Evolutionary conservation across 2,329 filamentous ascomycete species (phyloP), one percentile per base, ranked within the genome.

Genomic region (Ceratocystis colombiana): DNA sequence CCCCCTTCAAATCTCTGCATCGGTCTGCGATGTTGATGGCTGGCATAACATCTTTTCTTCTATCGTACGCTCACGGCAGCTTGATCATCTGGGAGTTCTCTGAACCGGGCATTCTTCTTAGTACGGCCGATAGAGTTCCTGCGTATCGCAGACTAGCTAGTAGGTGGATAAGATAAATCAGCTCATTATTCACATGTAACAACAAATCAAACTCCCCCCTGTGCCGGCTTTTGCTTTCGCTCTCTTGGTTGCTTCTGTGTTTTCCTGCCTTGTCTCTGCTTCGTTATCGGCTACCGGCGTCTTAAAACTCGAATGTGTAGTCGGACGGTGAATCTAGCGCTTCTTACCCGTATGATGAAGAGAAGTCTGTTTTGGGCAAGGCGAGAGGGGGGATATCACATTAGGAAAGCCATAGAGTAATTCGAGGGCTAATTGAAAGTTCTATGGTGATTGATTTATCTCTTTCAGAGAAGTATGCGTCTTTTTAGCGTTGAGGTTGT

Each of bases 201-300:
- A 50, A 50, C 46, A 50, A 20, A 7, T n/a, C 46, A 25, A 50
- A 50, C 22, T 50, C 46, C 22, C 46, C 22, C 6, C 20, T 50
- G 6, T 8, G 12, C 17, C 17, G 20, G 68, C 48, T 63, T 72
- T 72, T 73, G 71, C 71, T 68, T 71, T 69, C 17, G 7, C 22
- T 25, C 46, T 50, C 46, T 50, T 22, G 46, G 20, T 12, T 50
- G 46, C 46, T 22, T 25, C 22, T 20, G 6, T 25, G 17, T 20
- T 25, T 50, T 20, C 10, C 22, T 50, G 12, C 17, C n/a, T 50
- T 20, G 46, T 50, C 12, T 50, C 46, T 50, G 46, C 46, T 50
- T 25, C 8, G 20, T 3, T 25, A 3, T 50, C 22, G 20, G 46
- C 12, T 20, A 3, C 22, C 20, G 46, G 6, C 7, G 46, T 10